These are phyloP conservation scores for Xylariaceae sp. DNA, from an alignment of 2,329 filamentous ascomycete species.

Conservation along the genomic window DNA sequence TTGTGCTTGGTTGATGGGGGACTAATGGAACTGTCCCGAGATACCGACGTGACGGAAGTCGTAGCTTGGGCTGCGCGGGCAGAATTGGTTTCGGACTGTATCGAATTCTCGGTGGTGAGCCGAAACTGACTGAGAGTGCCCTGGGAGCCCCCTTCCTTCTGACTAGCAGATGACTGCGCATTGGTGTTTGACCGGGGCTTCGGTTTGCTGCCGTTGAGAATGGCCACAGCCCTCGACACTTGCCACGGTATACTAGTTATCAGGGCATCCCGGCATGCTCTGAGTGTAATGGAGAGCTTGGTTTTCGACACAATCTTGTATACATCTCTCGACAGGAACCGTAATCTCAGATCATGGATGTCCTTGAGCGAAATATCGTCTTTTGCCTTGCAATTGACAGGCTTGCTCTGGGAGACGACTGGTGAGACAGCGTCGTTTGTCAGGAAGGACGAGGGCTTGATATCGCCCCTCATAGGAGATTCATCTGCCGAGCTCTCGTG, in stretches of 20 bases:
- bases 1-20: conserved; percentile 12
- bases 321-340: conserved; percentile 27
- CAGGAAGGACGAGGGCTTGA: conserved; percentile 29
- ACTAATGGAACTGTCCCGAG: background rate
- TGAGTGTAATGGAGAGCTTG: conserved; percentile 23
- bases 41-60: conserved; percentile 14
- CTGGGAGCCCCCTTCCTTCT: too few species aligned
- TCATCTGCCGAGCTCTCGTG: conserved; percentile 31
- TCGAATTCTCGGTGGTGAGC: background rate
- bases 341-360: conserved; percentile 28
- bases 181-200: too few species aligned
- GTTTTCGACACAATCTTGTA: conserved; percentile 25
- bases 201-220: too few species aligned
- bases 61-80: conserved; percentile 9
- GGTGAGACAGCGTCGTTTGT: conserved; percentile 18
- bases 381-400: conserved; percentile 10
- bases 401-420: conserved; percentile 11
- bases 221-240: conserved; percentile 23
- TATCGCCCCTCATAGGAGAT: conserved; percentile 29
- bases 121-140: too few species aligned
- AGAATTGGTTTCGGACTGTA: conserved; percentile 2
- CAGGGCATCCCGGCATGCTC: conserved; percentile 28
- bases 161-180: too few species aligned
- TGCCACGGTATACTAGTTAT: conserved; percentile 23
- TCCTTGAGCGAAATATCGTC: conserved; percentile 24